Base-by-base conservation (phyloP, 257 asterid species). In the Solanum bukasovii region DNA sequence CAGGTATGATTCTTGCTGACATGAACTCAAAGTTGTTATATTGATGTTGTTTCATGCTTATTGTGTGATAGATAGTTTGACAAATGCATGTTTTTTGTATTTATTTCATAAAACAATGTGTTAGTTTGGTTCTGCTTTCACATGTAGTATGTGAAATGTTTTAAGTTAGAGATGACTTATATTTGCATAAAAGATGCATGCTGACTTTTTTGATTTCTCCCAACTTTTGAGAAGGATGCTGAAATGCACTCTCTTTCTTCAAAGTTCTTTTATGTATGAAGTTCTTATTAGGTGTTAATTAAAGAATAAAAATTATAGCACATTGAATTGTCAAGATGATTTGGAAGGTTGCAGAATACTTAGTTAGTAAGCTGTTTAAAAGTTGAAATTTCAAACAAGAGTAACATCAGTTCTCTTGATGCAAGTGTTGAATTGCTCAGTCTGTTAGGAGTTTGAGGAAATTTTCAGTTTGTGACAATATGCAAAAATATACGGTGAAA, bases 1-100 rank as follows among this genome's bases (percentile, higher is more conserved):
- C 94, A 92, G 99, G 99, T 97, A 93, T 87, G 61, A 34, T 86
- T 56, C 89, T 88, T 52, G 59, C 21, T 49, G 73, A 49, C 21
- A 82, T 82, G 87, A 37, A 38, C 29, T 72, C 67, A 52, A 87
- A 68, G 63, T 88, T 90, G 23, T 31, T 71, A 87, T 87, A 23
- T 82, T 88, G 70, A 59, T 91, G 82, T 27, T 7, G 34, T 81
- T 35, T 46, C 49, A 12, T 85, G 85, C 42, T 88, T 73, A 21
- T 65, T 61, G 27, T 72, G 78, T 87, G 86, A 35, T 81, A n/a
- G 86, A 35, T 74, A 20, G 23, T 82, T 52, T 46, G 40, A 20
- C 13, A 31, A 49, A 82, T 29, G 29, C 77, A 29, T 61, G 40
- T 35, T 49, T 81, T 79, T 79, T 44, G n/a, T 44, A 72, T 27